phyloP scores from a whole-genome alignment of 345 rosid genomes.

The Hibiscus syriacus region DNA sequence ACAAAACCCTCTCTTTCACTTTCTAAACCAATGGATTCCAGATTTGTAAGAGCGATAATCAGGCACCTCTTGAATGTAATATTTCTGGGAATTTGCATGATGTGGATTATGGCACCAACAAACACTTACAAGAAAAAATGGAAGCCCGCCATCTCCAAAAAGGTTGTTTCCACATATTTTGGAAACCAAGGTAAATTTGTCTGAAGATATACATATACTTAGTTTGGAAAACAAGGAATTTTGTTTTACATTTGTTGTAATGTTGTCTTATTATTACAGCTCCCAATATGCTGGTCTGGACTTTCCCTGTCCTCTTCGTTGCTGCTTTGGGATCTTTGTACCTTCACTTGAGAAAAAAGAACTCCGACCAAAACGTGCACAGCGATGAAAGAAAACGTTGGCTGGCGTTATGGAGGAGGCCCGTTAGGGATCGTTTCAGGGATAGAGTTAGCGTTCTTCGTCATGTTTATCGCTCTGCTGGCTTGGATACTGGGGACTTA shows the following conservation, averaged over 20 bases:
- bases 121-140: slow-evolving; percentile 34
- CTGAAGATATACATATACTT: neutral
- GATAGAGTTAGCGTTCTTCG: slow-evolving; percentile 49
- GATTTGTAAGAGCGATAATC: slow-evolving; percentile 23
- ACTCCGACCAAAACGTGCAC: slow-evolving; percentile 3
- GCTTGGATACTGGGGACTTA: slow-evolving; percentile 50
- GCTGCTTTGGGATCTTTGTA: slow-evolving; percentile 49
- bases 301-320: slow-evolving; percentile 53
- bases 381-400: slow-evolving; percentile 11
- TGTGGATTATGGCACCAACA: slow-evolving; percentile 71
- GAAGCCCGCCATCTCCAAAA: slow-evolving; percentile 32
- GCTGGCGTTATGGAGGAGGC: slow-evolving; percentile 30
- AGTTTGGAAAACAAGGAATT: too few species aligned
- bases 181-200: slow-evolving; percentile 50
- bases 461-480: slow-evolving; percentile 62
- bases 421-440: slow-evolving; percentile 82
- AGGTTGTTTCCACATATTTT: slow-evolving; percentile 35
- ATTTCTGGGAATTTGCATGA: slow-evolving; percentile 42
- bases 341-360: slow-evolving; percentile 51
- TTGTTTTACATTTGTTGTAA: neutral
- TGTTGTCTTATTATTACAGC: slow-evolving; percentile 26
- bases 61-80: slow-evolving; percentile 28
- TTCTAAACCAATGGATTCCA: neutral
- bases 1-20: neutral
- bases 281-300: slow-evolving; percentile 33